Evolutionary conservation across 2,329 filamentous ascomycete species (phyloP), one percentile per base, ranked within the genome.

Genomic region (Colletotrichum agaves): DNA sequence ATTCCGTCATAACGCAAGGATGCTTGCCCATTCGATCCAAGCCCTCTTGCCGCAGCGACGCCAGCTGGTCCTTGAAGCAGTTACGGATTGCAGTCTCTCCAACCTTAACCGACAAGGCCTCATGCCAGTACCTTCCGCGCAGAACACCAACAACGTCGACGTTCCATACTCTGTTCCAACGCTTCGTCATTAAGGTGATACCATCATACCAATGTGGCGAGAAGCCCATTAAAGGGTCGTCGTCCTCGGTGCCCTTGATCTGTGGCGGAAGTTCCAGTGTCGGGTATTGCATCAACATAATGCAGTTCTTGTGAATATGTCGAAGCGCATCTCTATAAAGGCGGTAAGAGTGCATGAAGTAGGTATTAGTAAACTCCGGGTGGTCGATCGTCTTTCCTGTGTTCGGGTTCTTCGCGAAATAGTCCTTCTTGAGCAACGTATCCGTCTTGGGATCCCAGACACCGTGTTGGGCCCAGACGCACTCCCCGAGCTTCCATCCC

Each of bases 151-250:
- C 89, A 4, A 99, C 93, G 76, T 99, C 96, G 7, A 99, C 92
- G 73, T 99, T 99, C 92, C 96, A 99, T 15, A 91, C 90, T 43
- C 94, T 91, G 76, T 98, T 99, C 96, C 96, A 99, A 78, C 97
- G 97, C 81, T 99, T 99, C 12, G 93, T 98, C 87, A 99, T 92
- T 4, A 99, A 84, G 0, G 96, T 99, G 63, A 99, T 91, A 11
- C 96, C 96, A 73, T 99, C 96, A 78, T 99, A 99, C 77, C 93
- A 99, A 79, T 99, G 96, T 2, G 94, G 93, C 10, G 96, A 91
- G 77, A 98, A 98, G 2, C 94, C 92, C 87, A 98, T 91, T 70
- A 91, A 93, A 3, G 90, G 89, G 72, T 99, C 94, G 73, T 98
- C 94, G 75, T 98, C 95, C 31, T 85, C 82, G 0, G 94, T 97